These are phyloP conservation scores for Coemansia sp. DNA, from an alignment of 192 early-diverging fungal genomes.

Conservation along the genomic window DNA sequence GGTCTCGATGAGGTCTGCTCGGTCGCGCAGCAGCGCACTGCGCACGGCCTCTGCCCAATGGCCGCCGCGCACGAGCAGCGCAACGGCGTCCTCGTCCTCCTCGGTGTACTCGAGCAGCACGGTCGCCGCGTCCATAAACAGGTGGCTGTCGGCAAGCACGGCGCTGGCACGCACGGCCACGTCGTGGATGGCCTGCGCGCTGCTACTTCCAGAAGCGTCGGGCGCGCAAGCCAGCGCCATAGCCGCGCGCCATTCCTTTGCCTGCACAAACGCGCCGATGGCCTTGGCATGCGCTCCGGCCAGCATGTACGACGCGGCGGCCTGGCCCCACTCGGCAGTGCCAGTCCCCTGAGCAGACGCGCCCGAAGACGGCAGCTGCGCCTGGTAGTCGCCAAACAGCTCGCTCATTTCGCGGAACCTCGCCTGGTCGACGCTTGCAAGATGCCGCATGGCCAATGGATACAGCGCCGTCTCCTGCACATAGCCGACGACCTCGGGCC, in stretches of 20 bases:
- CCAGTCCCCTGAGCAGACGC: too few relatives aligned
- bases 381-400: conserved; percentile 65
- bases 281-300: conserved; percentile 22
- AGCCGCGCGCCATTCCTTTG: conserved; percentile 37
- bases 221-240: conserved; percentile 25
- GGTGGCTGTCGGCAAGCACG: conserved; percentile 56
- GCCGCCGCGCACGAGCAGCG: conserved; percentile 64
- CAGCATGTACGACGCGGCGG: conserved; percentile 33
- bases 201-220: too few relatives aligned
- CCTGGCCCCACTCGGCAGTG: conserved; percentile 47
- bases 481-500: conserved; percentile 59
- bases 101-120: conserved; percentile 70
- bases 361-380: background rate
- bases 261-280: conserved; percentile 30
- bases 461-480: conserved; percentile 66
- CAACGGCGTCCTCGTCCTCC: conserved; percentile 67
- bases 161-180: conserved; percentile 29
- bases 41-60: conserved; percentile 79
- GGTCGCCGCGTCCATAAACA: conserved; percentile 65
- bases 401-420: conserved; percentile 50
- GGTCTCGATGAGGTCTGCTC: conserved; percentile 72
- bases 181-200: conserved; percentile 23
- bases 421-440: conserved; percentile 34
- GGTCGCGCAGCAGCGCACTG: conserved; percentile 56
- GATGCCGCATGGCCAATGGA: conserved; percentile 57